Evolutionary conservation across 2,329 filamentous ascomycete genomes (phyloP).

Genomic region (Phialophora tarda): DNA sequence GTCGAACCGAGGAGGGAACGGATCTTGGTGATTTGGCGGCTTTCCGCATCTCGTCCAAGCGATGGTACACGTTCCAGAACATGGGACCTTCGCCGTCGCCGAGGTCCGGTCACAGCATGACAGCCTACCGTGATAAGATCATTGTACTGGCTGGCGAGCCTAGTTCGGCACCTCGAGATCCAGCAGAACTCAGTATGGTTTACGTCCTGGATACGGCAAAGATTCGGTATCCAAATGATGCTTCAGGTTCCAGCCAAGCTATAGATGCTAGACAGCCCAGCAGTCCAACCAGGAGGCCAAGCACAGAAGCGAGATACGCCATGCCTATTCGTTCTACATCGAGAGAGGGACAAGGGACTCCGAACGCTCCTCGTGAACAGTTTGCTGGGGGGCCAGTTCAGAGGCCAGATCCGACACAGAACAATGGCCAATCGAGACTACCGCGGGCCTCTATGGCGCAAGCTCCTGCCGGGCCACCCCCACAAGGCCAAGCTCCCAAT

Average conservation of each 20-base stretch:
- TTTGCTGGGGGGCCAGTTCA: slow-evolving; percentile 39
- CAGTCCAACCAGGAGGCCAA: slow-evolving; percentile 51
- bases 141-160: slow-evolving; percentile 93
- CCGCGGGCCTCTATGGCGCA: slow-evolving; percentile 65
- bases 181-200: slow-evolving; percentile 82
- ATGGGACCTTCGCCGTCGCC: slow-evolving; percentile 97
- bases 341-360: slow-evolving; percentile 50
- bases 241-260: slow-evolving; percentile 47
- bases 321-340: slow-evolving; percentile 49
- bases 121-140: slow-evolving; percentile 87
- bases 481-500: slow-evolving; percentile 66
- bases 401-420: slow-evolving; percentile 34
- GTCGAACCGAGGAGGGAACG: slow-evolving; percentile 87
- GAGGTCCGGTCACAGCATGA: slow-evolving; percentile 97
- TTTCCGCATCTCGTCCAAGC: slow-evolving; percentile 76
- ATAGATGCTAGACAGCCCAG: slow-evolving; percentile 47
- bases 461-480: slow-evolving; percentile 67
- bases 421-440: slow-evolving; percentile 59
- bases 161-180: slow-evolving; percentile 79
- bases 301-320: slow-evolving; percentile 52
- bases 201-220: slow-evolving; percentile 95
- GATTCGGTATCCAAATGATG: slow-evolving; percentile 91
- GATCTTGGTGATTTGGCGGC: slow-evolving; percentile 94
- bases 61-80: slow-evolving; percentile 99
- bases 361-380: slow-evolving; percentile 42